Percentiles rank a stretch among this genome's conserved stretches.
Evolutionary conservation across 768 basidiomycete genomes (phyloP).

Genomic region (Omphalotus guepiniiformis): DNA sequence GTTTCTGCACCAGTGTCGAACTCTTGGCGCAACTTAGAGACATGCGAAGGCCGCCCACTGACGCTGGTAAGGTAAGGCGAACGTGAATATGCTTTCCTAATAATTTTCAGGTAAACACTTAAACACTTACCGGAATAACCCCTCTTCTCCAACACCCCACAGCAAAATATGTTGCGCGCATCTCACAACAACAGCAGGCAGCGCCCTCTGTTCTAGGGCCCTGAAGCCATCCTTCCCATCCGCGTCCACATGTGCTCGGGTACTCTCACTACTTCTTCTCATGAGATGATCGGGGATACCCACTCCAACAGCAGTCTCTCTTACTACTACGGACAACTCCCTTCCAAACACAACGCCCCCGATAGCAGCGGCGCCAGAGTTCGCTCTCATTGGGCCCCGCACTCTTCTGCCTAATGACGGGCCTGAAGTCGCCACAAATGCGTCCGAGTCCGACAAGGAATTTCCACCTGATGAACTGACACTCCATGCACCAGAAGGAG

Average conservation of each 20-base stretch:
- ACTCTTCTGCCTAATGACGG: constrained; percentile 53
- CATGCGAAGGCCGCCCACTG: constrained; percentile 78
- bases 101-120: constrained; percentile 5
- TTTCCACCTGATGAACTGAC: constrained; percentile 39
- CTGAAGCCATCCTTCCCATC: constrained; percentile 23
- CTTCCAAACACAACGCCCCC: constrained; percentile 66
- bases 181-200: constrained; percentile 77
- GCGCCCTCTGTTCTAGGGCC: constrained; percentile 43
- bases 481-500: constrained; percentile 57
- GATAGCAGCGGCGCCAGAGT: constrained; percentile 26
- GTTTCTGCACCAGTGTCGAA: constrained; percentile 65
- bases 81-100: constrained; percentile 12
- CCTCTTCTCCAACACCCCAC: constrained; percentile 87
- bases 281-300: constrained; percentile 26
- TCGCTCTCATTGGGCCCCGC: constrained; percentile 46
- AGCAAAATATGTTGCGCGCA: constrained; percentile 78
- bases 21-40: constrained; percentile 66
- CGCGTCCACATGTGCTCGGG: constrained; percentile 10
- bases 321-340: constrained; percentile 50
- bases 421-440: constrained; percentile 33
- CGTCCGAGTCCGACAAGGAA: constrained; percentile 48
- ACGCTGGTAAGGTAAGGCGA: constrained; percentile 66
- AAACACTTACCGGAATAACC: constrained; percentile 68
- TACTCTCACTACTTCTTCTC: constrained; percentile 15
- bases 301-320: constrained; percentile 47